Evolutionary conservation across 345 rosid species (phyloP), one percentile per base, ranked within the genome.

Genomic region (Pistacia integerrima): DNA sequence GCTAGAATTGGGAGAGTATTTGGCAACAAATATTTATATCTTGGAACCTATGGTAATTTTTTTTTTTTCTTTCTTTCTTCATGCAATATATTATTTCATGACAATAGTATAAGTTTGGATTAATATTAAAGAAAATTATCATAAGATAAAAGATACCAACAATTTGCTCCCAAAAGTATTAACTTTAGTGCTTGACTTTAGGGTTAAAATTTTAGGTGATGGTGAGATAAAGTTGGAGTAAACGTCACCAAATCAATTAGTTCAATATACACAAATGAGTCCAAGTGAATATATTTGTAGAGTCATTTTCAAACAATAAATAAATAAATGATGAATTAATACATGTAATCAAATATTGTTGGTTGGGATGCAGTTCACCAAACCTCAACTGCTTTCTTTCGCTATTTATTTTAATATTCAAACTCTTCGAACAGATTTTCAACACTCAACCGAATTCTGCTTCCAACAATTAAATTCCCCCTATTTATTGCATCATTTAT

Each of bases 1-100:
- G 94, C 94, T 64, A 83, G 92, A 59, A 91, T 91, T 70, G 92
- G 94, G 1, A 82, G 94, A 70, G 94, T 91, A n/a, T 89, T 87
- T 67, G 94, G 92, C 55, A 91, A 91, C 88, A 91, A 91, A 54
- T 91, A 91, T 56, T 91, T 91, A 2, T 91, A 91, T 70, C 94
- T 91, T 20, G 92, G 92, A 48, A 91, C 94, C 18, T 91, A 86
- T 1, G 94, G 94, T 91, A 87, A 57, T 20, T 52, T 33, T 65
- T 64, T 4, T 12, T 71, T 30, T 52, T 33, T 65, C 57, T 4
- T 12, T 71, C 12, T 65, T 41, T 2, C 8, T 16, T n/a, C 17
- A 2, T 38, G 7, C 41, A 38, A 38, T 4, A 38, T 38, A 38
- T 38, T 38, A 38, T 6, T 6, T 38, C 41, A 38, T 38, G 5